phyloP scores from a whole-genome alignment of 2,329 filamentous ascomycete species.

The Alternaria conjuncta region DNA sequence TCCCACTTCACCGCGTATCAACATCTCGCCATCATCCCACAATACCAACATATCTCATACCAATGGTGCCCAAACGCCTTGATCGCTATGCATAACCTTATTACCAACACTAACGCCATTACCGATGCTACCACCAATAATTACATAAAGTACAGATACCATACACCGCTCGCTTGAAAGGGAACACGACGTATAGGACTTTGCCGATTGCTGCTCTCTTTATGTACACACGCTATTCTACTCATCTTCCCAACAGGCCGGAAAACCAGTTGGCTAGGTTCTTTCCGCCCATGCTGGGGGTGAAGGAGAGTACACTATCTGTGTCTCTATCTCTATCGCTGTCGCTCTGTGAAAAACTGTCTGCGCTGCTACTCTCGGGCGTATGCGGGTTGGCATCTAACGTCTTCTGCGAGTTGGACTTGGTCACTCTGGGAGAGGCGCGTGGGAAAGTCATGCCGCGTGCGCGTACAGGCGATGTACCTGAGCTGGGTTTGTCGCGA shows the following conservation, averaged over 20 bases:
- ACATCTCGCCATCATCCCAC: not conserved
- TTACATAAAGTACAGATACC: not conserved
- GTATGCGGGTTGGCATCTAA: not conserved
- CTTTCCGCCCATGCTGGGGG: constrained; percentile 34
- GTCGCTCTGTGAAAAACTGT: not conserved
- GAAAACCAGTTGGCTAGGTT: constrained; percentile 44
- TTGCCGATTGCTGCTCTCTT: not conserved
- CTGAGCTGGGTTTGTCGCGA: constrained; percentile 14
- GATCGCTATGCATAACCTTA: constrained; percentile 7
- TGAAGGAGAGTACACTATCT: constrained; percentile 30
- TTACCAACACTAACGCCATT: not conserved
- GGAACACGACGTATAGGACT: not conserved
- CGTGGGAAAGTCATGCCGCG: constrained; percentile 27
- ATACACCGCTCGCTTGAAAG: not conserved
- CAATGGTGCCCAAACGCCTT: not conserved
- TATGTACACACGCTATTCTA: not conserved
- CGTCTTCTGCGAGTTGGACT: not conserved
- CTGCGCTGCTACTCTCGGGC: not conserved
- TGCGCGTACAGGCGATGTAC: constrained; percentile 21
- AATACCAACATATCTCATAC: not conserved
- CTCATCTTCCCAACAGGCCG: constrained; percentile 31
- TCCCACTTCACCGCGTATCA: not conserved
- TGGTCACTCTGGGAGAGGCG: not conserved
- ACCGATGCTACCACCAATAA: not conserved
- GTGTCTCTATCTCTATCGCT: constrained; percentile 18